phyloP scores from a whole-genome alignment of 2,329 filamentous ascomycete genomes.

The Fusarium falciforme region DNA sequence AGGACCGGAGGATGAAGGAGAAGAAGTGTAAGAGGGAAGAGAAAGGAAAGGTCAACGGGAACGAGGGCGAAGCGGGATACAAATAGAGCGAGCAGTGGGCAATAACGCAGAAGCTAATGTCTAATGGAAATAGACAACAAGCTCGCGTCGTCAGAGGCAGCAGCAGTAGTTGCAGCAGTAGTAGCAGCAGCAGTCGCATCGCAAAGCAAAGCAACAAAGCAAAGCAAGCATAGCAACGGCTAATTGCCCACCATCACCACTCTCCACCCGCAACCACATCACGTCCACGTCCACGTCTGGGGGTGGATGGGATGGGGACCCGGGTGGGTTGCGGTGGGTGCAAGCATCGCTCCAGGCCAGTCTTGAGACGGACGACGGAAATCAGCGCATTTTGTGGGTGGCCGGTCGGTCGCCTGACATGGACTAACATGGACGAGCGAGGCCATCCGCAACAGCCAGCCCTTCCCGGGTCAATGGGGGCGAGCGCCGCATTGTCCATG shows the following conservation, averaged over 20 bases:
- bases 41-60: not conserved
- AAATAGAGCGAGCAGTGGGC: slow-evolving; percentile 18
- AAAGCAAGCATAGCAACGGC: slow-evolving; percentile 11
- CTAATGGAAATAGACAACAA: slow-evolving; percentile 31
- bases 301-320: slow-evolving; percentile 37
- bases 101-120: slow-evolving; percentile 11
- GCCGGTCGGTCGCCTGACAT: slow-evolving; percentile 38
- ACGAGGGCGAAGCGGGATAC: slow-evolving; percentile 21
- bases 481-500: slow-evolving; percentile 25
- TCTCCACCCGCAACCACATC: slow-evolving; percentile 28
- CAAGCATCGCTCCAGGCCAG: not conserved
- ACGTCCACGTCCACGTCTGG: slow-evolving; percentile 37
- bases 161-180: not conserved
- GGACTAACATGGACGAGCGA: slow-evolving; percentile 6
- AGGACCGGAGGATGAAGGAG: slow-evolving; percentile 4
- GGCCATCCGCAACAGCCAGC: not conserved
- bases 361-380: slow-evolving; percentile 20
- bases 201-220: slow-evolving; percentile 7
- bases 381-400: slow-evolving; percentile 40
- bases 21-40: not conserved
- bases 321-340: slow-evolving; percentile 35
- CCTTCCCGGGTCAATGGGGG: slow-evolving; percentile 11
- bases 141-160: slow-evolving; percentile 2
- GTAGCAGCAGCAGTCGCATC: not conserved
- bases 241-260: slow-evolving; percentile 24